phyloP scores from a whole-genome alignment of 2,329 filamentous ascomycete species.

The Sporothrix curviconia region DNA sequence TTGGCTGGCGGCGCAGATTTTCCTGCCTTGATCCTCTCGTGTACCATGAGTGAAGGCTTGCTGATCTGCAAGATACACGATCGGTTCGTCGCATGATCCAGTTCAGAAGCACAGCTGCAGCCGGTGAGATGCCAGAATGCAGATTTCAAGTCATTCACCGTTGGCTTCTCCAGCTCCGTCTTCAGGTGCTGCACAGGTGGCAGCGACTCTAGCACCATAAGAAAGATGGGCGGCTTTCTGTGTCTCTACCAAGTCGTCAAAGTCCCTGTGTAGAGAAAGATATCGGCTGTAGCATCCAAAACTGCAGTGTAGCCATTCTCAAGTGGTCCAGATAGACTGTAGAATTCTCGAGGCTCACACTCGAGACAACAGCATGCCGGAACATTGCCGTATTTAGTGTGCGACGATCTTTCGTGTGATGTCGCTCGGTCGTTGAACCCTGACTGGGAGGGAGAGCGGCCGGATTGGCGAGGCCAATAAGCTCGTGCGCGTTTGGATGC shows the following conservation, averaged over 20 bases:
- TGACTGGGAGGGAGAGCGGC: too few relatives aligned
- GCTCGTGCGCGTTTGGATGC: neutral
- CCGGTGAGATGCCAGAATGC: slow-evolving; percentile 53
- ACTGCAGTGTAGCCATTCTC: neutral
- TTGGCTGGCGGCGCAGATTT: slow-evolving; percentile 20
- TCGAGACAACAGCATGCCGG: neutral
- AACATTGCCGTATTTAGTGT: too few relatives aligned
- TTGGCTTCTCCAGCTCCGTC: slow-evolving; percentile 36
- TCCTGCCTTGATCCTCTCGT: neutral
- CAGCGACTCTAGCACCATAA: slow-evolving; percentile 49
- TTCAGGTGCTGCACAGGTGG: slow-evolving; percentile 56
- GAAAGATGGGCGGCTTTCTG: slow-evolving; percentile 45
- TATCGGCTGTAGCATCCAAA: neutral
- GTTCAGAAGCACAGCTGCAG: slow-evolving; percentile 62
- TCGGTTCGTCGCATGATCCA: slow-evolving; percentile 87
- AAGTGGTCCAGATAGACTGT: slow-evolving; percentile 9
- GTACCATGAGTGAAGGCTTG: slow-evolving; percentile 20
- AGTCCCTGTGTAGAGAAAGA: slow-evolving; percentile 33
- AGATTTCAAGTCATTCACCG: slow-evolving; percentile 35
- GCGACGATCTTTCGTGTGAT: too few relatives aligned
- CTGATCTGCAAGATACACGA: slow-evolving; percentile 79
- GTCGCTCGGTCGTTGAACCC: too few relatives aligned
- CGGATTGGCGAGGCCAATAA: neutral
- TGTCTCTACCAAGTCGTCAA: slow-evolving; percentile 45
- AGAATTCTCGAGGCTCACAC: slow-evolving; percentile 21